Evolutionary conservation across 257 asterid species (phyloP).

Genomic region (Nicotiana tomentosiformis): DNA sequence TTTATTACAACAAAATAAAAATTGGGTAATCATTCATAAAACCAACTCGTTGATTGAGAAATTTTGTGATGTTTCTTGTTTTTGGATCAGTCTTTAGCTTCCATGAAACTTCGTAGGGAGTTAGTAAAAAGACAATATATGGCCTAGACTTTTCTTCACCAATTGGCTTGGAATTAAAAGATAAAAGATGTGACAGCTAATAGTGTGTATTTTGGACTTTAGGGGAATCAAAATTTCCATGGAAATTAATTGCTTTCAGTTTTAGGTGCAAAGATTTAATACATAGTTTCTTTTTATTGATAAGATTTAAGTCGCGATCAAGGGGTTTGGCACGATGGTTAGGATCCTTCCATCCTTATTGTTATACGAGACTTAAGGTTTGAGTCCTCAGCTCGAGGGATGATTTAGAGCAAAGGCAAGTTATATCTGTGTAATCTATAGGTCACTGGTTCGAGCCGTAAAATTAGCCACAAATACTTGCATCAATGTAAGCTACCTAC

Average conservation of each 20-base stretch:
- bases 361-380: too few species aligned
- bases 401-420: too few species aligned
- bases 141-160: not conserved
- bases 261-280: not conserved
- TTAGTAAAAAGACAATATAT: not conserved
- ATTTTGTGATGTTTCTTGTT: not conserved
- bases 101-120: not conserved
- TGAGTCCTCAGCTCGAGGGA: too few species aligned
- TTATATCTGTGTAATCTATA: too few species aligned
- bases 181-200: not conserved
- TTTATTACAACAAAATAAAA: too few species aligned
- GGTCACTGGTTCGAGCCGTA: too few species aligned
- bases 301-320: too few species aligned
- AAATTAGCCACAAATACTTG: too few species aligned
- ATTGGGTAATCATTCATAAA: too few species aligned
- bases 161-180: not conserved
- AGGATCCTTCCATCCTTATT: too few species aligned
- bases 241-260: constrained; percentile 1
- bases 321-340: not conserved
- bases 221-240: not conserved
- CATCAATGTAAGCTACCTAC: too few species aligned
- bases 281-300: not conserved
- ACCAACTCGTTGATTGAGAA: too few species aligned
- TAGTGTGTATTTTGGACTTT: not conserved
- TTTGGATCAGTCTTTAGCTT: not conserved